phyloP scores from a whole-genome alignment of 2,329 filamentous ascomycete species.

The Alternaria burnsii region DNA sequence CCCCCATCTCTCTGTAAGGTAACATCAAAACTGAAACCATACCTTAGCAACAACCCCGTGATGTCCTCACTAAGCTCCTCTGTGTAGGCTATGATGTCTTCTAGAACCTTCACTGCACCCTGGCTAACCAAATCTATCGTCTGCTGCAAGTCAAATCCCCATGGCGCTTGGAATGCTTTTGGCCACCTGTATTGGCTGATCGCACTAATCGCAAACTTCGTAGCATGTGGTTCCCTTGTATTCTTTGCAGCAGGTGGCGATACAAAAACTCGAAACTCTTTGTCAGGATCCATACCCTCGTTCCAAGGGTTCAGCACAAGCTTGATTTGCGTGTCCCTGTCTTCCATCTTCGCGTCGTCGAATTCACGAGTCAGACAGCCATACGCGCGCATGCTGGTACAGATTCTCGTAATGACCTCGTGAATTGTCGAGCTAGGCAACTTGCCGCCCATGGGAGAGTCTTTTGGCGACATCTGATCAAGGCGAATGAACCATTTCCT shows the following conservation, averaged over 20 bases:
- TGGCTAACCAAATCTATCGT: conserved; percentile 4
- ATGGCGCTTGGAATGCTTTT: conserved; percentile 5
- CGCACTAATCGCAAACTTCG: conserved; percentile 13
- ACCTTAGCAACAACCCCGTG: conserved; percentile 39
- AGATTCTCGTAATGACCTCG: conserved; percentile 41
- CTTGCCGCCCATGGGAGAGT: conserved; percentile 25
- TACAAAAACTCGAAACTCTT: conserved; percentile 58
- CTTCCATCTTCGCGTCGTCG: conserved; percentile 29
- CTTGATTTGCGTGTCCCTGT: conserved; percentile 28
- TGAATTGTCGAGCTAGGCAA: conserved; percentile 4
- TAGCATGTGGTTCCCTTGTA: not conserved
- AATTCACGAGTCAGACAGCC: conserved; percentile 40
- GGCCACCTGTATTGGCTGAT: conserved; percentile 27
- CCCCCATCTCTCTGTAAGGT: conserved; percentile 44
- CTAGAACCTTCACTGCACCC: conserved; percentile 4
- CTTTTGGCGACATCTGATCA: conserved; percentile 56
- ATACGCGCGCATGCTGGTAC: conserved; percentile 51
- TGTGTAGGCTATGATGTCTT: conserved; percentile 5
- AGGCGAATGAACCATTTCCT: conserved; percentile 53
- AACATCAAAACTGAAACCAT: conserved; percentile 58
- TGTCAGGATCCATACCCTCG: conserved; percentile 47
- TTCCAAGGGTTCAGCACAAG: conserved; percentile 57
- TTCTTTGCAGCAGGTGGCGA: conserved; percentile 38
- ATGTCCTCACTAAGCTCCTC: conserved; percentile 12
- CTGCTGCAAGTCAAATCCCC: not conserved